Base-by-base conservation (phyloP, 2,329 filamentous ascomycete species). In the Zopfia rhizophila region DNA sequence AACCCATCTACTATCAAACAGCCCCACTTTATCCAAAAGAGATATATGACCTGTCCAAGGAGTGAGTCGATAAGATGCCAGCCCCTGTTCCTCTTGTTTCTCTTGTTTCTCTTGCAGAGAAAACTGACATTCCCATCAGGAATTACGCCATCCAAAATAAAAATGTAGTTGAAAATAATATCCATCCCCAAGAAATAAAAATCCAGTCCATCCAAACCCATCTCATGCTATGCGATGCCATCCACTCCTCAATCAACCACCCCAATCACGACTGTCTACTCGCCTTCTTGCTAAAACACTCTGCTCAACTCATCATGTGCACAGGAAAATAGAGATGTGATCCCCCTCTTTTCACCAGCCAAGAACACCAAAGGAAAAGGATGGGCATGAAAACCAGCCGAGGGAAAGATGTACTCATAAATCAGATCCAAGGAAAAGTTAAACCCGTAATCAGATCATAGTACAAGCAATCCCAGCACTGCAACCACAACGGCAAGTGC, bases 401-500 rank as follows among this genome's bases (percentile, higher is more conserved):
- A n/a, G n/a, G n/a, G n/a, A n/a, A n/a, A 16, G 28, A 30, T 30
- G 33, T 44, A 27, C 46, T 49, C 39, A 37, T 49, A n/a, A n/a
- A n/a, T n/a, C n/a, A n/a, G n/a, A n/a, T n/a, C n/a, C n/a, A n/a
- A n/a, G n/a, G n/a, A n/a, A n/a, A n/a, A 16, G 28, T 25, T 30
- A 29, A 39, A 27, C 46, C 45, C 39, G 32, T 49, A 16, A 40
- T 7, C 42, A 45, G 29, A 32, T 38, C 39, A 70, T 45, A 69
- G 45, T n/a, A 58, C 60, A 22, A 68, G 51, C 6, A 72, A 54
- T 18, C 61, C 66, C 16, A 64, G 49, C 13, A 70, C 52, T n/a
- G 67, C 64, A 19, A 66, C 46, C 3, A 71, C 60, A 25, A 72
- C 62, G 12, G 69, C 70, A 16, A 70, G 40, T 2, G 60, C 51